These are phyloP conservation scores for Conticribra guillardii DNA, from an alignment of 108 stramenopile genomes.

Conservation along the genomic window DNA sequence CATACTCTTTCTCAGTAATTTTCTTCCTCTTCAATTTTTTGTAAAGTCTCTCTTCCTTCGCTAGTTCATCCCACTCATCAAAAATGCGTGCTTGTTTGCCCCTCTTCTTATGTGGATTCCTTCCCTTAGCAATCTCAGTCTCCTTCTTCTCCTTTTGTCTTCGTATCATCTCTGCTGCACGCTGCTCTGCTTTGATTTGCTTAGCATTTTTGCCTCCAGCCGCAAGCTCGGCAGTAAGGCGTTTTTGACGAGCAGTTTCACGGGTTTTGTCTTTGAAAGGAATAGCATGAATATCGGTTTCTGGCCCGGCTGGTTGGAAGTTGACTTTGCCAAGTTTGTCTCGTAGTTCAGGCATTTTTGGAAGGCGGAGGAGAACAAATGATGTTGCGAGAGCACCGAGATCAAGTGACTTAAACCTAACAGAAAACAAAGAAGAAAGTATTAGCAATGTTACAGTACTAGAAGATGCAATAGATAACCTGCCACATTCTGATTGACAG, in stretches of 20 bases:
- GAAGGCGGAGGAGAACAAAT: constrained; percentile 92
- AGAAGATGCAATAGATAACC: too few species aligned
- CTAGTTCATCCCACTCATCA: constrained; percentile 99
- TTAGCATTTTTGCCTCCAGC: constrained; percentile 92
- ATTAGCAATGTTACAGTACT: too few species aligned
- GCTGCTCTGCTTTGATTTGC: constrained; percentile 89
- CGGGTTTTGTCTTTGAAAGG: constrained; percentile 89
- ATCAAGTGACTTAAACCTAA: constrained; percentile 91
- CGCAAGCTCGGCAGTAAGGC: constrained; percentile 81
- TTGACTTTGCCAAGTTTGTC: constrained; percentile 60
- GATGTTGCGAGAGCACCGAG: constrained; percentile 87
- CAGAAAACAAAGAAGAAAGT: too few species aligned
- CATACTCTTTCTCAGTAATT: constrained; percentile 84
- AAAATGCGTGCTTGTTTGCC: constrained; percentile 85
- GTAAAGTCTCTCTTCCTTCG: constrained; percentile 94
- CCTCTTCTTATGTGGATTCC: constrained; percentile 91
- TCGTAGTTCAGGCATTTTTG: constrained; percentile 97
- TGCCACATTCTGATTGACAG: background rate
- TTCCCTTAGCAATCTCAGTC: constrained; percentile 76
- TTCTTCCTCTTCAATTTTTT: constrained; percentile 88
- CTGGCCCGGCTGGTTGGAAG: constrained; percentile 78
- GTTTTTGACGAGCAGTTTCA: constrained; percentile 91
- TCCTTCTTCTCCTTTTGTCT: constrained; percentile 65
- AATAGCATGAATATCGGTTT: constrained; percentile 82
- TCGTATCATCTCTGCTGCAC: constrained; percentile 67